Conservation (phyloP, 176 grass and related monocot genomes). For the Lolium rigidum region DNA sequence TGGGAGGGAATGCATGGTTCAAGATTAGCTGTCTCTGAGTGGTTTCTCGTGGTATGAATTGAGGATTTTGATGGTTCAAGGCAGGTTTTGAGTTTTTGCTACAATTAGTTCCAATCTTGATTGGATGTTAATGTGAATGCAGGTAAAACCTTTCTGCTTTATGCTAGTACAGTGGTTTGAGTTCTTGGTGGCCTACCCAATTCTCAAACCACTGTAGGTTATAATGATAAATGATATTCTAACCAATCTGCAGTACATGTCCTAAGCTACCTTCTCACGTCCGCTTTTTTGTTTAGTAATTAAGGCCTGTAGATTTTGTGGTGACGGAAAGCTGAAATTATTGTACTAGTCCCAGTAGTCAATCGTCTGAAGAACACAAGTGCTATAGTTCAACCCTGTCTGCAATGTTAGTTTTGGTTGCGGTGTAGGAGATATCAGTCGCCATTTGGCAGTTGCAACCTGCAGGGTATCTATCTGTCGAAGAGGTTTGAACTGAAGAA, state of each 20-base stretch:
- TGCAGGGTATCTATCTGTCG: neutral
- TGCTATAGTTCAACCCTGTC: neutral
- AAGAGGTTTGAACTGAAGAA: conserved; percentile 6
- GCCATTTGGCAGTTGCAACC: neutral
- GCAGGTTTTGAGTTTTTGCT: neutral
- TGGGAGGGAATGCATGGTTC: neutral
- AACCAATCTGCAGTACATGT: conserved; percentile 38
- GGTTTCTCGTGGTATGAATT: neutral
- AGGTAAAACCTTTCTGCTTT: conserved; percentile 9
- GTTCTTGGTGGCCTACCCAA: conserved; percentile 41
- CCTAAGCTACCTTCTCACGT: conserved; percentile 29
- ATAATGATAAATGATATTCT: conserved; percentile 40
- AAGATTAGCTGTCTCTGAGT: neutral
- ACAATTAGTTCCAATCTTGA: neutral
- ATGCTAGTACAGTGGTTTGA: neutral
- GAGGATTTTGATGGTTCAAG: neutral
- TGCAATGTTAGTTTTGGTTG: neutral
- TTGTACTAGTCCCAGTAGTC: neutral
- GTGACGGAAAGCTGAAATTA: neutral
- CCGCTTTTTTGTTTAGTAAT: conserved; percentile 33
- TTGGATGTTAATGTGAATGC: neutral
- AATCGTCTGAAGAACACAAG: conserved; percentile 1
- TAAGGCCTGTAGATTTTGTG: conserved; percentile 19
- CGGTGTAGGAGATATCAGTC: conserved; percentile 1
- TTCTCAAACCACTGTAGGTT: neutral